A percentile compares a stretch with the other conserved stretches of the same genome.
These are phyloP conservation scores for Venturia aucupariae DNA, from an alignment of 2,329 filamentous ascomycete species.

Conservation along the genomic window DNA sequence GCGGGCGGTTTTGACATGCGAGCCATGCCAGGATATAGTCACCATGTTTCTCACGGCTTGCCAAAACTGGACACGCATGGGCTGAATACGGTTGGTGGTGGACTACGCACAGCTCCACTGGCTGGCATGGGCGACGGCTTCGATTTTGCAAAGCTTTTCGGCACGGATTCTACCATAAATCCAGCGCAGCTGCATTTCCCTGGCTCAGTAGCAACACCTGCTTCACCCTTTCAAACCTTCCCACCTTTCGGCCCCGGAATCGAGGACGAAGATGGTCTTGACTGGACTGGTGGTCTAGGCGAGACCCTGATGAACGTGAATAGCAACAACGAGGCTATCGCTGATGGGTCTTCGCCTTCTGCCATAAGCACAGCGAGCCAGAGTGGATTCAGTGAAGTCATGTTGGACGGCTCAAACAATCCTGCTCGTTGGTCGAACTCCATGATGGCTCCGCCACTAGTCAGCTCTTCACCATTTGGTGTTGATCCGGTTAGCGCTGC, in stretches of 20 bases:
- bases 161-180: slow-evolving; percentile 53
- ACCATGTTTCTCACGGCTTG: slow-evolving; percentile 59
- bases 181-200: slow-evolving; percentile 74
- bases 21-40: slow-evolving; percentile 61
- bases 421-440: slow-evolving; percentile 32
- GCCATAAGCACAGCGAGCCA: slow-evolving; percentile 93
- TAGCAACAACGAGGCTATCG: slow-evolving; percentile 63
- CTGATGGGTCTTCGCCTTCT: slow-evolving; percentile 91
- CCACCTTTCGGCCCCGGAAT: slow-evolving; percentile 54
- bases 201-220: slow-evolving; percentile 55
- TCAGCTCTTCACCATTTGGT: slow-evolving; percentile 48
- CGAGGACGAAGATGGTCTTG: slow-evolving; percentile 60
- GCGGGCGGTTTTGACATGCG: slow-evolving; percentile 54
- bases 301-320: slow-evolving; percentile 52
- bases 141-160: slow-evolving; percentile 64
- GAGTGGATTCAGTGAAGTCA: slow-evolving; percentile 81
- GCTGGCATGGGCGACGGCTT: slow-evolving; percentile 58
- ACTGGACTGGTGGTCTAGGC: slow-evolving; percentile 79
- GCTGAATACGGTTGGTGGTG: slow-evolving; percentile 57
- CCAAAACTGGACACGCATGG: slow-evolving; percentile 75
- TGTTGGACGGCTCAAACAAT: slow-evolving; percentile 62
- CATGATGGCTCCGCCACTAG: slow-evolving; percentile 45
- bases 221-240: slow-evolving; percentile 38
- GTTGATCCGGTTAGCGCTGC: slow-evolving; percentile 46
- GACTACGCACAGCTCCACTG: slow-evolving; percentile 64